A percentile compares a stretch with the other conserved stretches of the same genome.
phyloP scores from a whole-genome alignment of 108 stramenopile genomes.

The Nitzschia putrida region DNA sequence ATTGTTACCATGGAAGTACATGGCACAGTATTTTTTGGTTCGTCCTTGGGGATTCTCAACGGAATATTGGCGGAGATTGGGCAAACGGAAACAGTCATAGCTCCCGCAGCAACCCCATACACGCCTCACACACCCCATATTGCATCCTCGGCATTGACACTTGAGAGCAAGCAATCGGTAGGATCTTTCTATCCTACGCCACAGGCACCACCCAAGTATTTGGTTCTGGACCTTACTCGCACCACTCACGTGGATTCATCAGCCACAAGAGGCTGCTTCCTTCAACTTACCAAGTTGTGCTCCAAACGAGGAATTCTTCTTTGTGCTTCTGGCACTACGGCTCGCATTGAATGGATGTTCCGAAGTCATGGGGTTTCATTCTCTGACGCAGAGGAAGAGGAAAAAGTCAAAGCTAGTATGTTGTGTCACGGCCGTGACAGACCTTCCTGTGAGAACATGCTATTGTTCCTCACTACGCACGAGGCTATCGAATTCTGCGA shows the following conservation, averaged over 20 bases:
- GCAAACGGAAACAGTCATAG: slow-evolving; percentile 22
- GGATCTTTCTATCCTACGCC: neutral
- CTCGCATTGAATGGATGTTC: slow-evolving; percentile 85
- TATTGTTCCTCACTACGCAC: slow-evolving; percentile 44
- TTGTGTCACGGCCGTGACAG: neutral
- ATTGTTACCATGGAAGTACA: slow-evolving; percentile 73
- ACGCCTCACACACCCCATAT: slow-evolving; percentile 7
- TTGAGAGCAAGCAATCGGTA: neutral
- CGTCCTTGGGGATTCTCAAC: slow-evolving; percentile 59
- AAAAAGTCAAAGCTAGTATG: slow-evolving; percentile 40
- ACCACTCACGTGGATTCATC: slow-evolving; percentile 76
- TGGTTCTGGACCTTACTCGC: slow-evolving; percentile 75
- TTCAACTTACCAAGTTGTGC: slow-evolving; percentile 74
- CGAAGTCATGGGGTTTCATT: slow-evolving; percentile 73
- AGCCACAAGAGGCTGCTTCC: slow-evolving; percentile 72
- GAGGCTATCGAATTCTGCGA: slow-evolving; percentile 83
- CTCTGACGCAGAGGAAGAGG: slow-evolving; percentile 49
- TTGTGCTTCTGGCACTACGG: slow-evolving; percentile 65
- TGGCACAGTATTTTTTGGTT: slow-evolving; percentile 83
- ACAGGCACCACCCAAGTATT: slow-evolving; percentile 53
- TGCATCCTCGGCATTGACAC: neutral
- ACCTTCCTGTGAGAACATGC: slow-evolving; percentile 25
- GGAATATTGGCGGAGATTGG: slow-evolving; percentile 61
- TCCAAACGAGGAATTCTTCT: slow-evolving; percentile 64
- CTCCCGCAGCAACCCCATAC: slow-evolving; percentile 6